Base-by-base conservation (phyloP, 495 filamentous ascomycete species). In the Neurospora sp. region DNA sequence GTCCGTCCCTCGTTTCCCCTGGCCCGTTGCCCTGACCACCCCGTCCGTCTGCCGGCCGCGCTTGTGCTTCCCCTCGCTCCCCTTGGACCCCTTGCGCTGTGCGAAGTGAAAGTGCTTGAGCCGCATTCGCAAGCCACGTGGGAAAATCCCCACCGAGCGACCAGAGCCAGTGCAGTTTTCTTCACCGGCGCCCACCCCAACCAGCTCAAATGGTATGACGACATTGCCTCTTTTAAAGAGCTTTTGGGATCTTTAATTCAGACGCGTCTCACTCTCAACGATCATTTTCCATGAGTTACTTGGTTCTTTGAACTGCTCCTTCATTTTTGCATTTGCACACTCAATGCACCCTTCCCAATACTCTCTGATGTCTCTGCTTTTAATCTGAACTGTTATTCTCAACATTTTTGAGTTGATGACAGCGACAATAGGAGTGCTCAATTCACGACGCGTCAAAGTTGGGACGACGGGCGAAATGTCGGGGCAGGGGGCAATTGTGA, bases 51-150 rank as follows among this genome's bases (percentile, higher is more conserved):
- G 54, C 54, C 54, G 54, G 28, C 54, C 28, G 54, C 42, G 42
- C 42, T 45, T 45, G 19, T 45, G n/a, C 15, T 66, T 8, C 28
- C 28, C 54, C 54, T 54, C 21, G 45, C 42, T 45, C 42, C 42
- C 42, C n/a, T 66, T 31, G 48, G 48, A 31, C 24, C 48, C 45
- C 48, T 62, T 62, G 48, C 24, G 42, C 39, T 21, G 71, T 36
- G 31, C 11, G 17, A 31, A 72, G 19, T 69, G 43, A 31, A 48
- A 34, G n/a, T 38, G 19, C 48, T 78, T 75, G 79, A 79, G 77
- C 79, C 78, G 78, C 78, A 79, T 76, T 74, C 5, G 13, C 39
- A 34, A 70, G 54, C 75, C 77, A 77, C 74, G 76, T 78, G 76
- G 66, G 73, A 72, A 48, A 73, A 11, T 76, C 78, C 72, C 75